phyloP scores from a whole-genome alignment of 805 yeast species.

The Ogataea angusta region DNA sequence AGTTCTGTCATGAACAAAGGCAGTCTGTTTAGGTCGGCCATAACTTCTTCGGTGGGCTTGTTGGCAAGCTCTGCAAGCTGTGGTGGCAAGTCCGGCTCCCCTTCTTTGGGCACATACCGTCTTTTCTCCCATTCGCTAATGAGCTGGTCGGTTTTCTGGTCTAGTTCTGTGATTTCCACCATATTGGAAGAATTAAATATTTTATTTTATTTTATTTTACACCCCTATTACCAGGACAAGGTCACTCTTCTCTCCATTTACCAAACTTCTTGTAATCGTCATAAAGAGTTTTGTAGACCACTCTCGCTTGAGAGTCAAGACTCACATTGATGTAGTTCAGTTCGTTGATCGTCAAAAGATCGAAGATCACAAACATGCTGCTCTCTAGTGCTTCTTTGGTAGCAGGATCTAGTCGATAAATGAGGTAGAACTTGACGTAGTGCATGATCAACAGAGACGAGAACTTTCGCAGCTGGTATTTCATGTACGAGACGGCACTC shows the following conservation, averaged over 20 bases:
- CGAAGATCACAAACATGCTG: slow-evolving; percentile 63
- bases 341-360: slow-evolving; percentile 65
- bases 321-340: slow-evolving; percentile 58
- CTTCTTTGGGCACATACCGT: slow-evolving; percentile 34
- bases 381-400: slow-evolving; percentile 48
- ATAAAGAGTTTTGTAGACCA: slow-evolving; percentile 63
- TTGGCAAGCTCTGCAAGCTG: slow-evolving; percentile 63
- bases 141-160: slow-evolving; percentile 18
- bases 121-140: slow-evolving; percentile 34
- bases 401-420: slow-evolving; percentile 42
- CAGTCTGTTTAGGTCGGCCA: slow-evolving; percentile 72
- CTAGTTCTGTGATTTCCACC: slow-evolving; percentile 32
- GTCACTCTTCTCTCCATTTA: slow-evolving; percentile 68
- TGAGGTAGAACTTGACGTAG: slow-evolving; percentile 54
- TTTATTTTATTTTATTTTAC: background rate
- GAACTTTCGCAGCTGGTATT: slow-evolving; percentile 60
- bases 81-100: slow-evolving; percentile 78
- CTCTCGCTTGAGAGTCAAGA: slow-evolving; percentile 66
- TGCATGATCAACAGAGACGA: slow-evolving; percentile 56
- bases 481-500: slow-evolving; percentile 53
- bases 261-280: slow-evolving; percentile 73
- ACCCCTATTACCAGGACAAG: slow-evolving; percentile 1
- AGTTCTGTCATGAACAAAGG: slow-evolving; percentile 94
- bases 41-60: slow-evolving; percentile 71
- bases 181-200: slow-evolving; percentile 11